Conservation (phyloP, 805 yeast genomes). For the Saturnispora zaruensis region DNA sequence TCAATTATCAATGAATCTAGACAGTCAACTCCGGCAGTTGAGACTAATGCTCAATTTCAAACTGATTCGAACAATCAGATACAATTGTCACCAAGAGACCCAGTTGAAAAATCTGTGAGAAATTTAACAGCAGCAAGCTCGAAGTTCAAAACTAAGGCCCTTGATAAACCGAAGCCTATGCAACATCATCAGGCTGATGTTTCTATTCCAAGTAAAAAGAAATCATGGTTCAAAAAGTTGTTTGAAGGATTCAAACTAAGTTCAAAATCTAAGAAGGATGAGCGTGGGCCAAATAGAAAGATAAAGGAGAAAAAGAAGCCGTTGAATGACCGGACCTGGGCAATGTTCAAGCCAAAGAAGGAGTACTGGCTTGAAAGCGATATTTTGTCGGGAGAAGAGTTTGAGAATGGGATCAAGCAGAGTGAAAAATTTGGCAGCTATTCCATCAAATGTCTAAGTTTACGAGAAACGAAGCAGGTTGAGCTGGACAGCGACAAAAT, state of each 20-base stretch:
- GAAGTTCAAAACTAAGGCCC: not conserved
- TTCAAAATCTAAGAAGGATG: not conserved
- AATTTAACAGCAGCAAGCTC: not conserved
- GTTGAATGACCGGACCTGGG: not conserved
- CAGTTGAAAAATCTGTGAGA: not conserved
- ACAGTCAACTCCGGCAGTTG: not conserved
- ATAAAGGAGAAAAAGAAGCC: not conserved
- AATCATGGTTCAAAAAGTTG: not conserved
- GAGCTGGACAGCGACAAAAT: slow-evolving; percentile 10
- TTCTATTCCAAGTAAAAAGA: not conserved
- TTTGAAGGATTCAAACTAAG: not conserved
- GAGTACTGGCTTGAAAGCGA: slow-evolving; percentile 14
- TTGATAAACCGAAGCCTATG: not conserved
- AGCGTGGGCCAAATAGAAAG: not conserved
- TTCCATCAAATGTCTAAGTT: not conserved
- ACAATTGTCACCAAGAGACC: not conserved
- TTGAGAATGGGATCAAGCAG: slow-evolving; percentile 3
- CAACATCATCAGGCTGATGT: not conserved
- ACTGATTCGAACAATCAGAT: not conserved
- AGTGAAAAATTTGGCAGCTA: not conserved
- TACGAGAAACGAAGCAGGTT: not conserved
- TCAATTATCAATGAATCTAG: slow-evolving; percentile 5
- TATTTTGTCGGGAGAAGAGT: slow-evolving; percentile 3
- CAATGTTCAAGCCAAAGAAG: not conserved
- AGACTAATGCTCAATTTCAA: not conserved